Evolutionary conservation across 2,329 filamentous ascomycete genomes (phyloP), one percentile per base, ranked within the genome.

Genomic region (Trichoderma sp.): DNA sequence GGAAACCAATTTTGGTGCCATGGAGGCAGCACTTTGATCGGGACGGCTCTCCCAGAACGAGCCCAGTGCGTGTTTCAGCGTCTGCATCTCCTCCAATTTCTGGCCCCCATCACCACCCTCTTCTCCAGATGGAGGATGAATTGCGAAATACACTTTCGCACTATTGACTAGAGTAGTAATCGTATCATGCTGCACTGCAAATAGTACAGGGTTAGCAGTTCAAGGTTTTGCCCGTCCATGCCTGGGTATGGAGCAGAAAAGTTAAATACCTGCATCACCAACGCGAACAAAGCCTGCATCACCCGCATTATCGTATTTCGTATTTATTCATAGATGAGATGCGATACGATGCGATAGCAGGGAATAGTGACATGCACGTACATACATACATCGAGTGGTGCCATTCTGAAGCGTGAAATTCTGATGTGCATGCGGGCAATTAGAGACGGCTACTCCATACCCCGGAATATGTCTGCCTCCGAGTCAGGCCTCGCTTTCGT

Each of bases 11-110:
- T 14, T 43, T 24, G 40, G 8, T 14, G 29, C 33, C 59, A 47
- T 19, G 24, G 43, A 57, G 16, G 53, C 35, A 27, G 62, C 49
- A 24, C 13, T 49, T 24, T 55, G 53, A 43, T 57, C 56, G n/a
- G 37, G 37, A 31, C 35, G 24, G 31, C 56, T 58, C 21, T 11
- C 52, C 62, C 53, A 24, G 35, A 65, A 21, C 13, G 53, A 52
- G 62, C 35, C 62, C 62, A 65, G 62, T 65, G 62, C 52, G 37
- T 57, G 62, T 65, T 65, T 65, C 62, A 65, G 62, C 62, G n/a
- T 57, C 52, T 57, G 62, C 49, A 47, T 57, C 62, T 35, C 62
- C 62, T 65, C 52, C 27, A 56, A 65, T 65, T 57, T 43, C 33
- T 65, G 43, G 47, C 59, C 33, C 56, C 56, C 58, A 61, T 61